These are phyloP conservation scores for Phytophthora macrochlamydospora DNA, from an alignment of 352 stramenopile species.

Conservation along the genomic window DNA sequence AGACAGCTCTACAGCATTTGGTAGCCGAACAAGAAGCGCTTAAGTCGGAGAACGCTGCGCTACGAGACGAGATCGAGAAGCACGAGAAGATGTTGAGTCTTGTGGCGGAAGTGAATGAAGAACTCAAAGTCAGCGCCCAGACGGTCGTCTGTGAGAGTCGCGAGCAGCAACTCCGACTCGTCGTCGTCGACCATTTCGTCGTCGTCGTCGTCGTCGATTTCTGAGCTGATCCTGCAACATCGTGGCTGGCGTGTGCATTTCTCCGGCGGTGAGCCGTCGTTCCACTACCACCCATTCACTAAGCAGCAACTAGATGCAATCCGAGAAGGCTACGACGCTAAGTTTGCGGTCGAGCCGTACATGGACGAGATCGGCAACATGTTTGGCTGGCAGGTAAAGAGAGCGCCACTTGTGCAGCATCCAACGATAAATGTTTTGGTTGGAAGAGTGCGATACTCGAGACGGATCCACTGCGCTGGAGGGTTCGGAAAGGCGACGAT, in stretches of 20 bases:
- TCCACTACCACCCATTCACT: conserved; percentile 43
- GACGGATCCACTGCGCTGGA: conserved; percentile 36
- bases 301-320: conserved; percentile 33
- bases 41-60: conserved; percentile 42
- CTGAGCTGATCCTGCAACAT: conserved; percentile 15
- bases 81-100: conserved; percentile 28
- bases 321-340: conserved; percentile 34
- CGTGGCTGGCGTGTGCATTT: conserved; percentile 34
- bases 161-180: conserved; percentile 33
- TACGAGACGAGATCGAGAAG: conserved; percentile 29
- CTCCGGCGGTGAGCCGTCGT: conserved; percentile 32
- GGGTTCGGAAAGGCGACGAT: conserved; percentile 27
- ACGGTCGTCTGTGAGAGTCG: conserved; percentile 14
- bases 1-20: conserved; percentile 24
- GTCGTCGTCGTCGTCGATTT: conserved; percentile 24
- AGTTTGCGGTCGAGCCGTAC: conserved; percentile 19
- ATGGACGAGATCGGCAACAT: conserved; percentile 26
- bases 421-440: conserved; percentile 20
- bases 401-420: conserved; percentile 22
- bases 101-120: conserved; percentile 12
- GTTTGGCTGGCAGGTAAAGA: conserved; percentile 43
- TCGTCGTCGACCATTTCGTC: conserved; percentile 22
- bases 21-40: conserved; percentile 46
- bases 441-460: conserved; percentile 35
- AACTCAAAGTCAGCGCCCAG: conserved; percentile 5